Percentiles rank a stretch among this genome's conserved stretches.
Conservation (phyloP, 805 yeast species). For the Kodamaea nitidulidarum region DNA sequence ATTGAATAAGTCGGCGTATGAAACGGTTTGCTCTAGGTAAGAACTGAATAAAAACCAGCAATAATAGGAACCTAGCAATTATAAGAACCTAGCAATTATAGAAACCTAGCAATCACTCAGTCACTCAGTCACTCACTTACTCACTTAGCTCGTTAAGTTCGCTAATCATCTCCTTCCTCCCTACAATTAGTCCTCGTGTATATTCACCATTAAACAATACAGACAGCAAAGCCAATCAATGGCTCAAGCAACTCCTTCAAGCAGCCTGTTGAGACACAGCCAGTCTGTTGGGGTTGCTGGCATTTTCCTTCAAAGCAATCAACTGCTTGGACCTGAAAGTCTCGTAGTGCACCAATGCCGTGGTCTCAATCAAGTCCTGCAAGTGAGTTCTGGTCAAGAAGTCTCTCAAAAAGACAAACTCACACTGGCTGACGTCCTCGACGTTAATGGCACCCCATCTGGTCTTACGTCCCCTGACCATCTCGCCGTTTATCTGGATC, state of each 20-base stretch:
- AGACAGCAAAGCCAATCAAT: slow-evolving; percentile 1
- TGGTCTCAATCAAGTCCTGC: slow-evolving; percentile 92
- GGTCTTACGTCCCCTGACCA: slow-evolving; percentile 85
- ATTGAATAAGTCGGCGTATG: too few species aligned
- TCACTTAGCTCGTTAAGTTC: too few species aligned
- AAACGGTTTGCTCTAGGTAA: too few species aligned
- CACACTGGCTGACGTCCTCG: slow-evolving; percentile 93
- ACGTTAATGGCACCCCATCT: slow-evolving; percentile 92
- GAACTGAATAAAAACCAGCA: too few species aligned
- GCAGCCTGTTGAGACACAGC: slow-evolving; percentile 17
- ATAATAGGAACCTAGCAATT: too few species aligned
- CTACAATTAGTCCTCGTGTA: neutral
- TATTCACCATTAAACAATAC: neutral
- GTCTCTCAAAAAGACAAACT: slow-evolving; percentile 89
- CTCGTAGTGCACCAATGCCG: slow-evolving; percentile 85
- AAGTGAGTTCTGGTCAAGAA: slow-evolving; percentile 92
- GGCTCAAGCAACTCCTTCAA: neutral
- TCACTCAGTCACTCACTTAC: too few species aligned
- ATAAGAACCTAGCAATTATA: too few species aligned
- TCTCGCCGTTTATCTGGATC: slow-evolving; percentile 70
- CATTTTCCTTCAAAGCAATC: slow-evolving; percentile 88
- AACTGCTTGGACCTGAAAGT: slow-evolving; percentile 90
- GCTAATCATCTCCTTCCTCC: too few species aligned
- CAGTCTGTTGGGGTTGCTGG: slow-evolving; percentile 46
- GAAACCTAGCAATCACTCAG: too few species aligned